Base-by-base conservation (phyloP, 352 stramenopile genomes). In the Pythium dissimile region DNA sequence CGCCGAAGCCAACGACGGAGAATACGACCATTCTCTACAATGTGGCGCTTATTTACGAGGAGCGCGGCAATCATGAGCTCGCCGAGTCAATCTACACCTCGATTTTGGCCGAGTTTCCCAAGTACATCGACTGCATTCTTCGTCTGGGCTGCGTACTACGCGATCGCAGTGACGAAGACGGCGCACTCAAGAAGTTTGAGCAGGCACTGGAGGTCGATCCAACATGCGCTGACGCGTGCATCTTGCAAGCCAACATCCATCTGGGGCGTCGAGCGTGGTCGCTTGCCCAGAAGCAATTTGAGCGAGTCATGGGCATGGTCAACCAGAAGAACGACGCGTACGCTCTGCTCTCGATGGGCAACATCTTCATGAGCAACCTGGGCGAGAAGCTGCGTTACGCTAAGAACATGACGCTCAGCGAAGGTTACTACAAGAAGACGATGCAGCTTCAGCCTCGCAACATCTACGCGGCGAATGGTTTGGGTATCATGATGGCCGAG, bases 321-420 rank as follows among this genome's bases (percentile, higher is more conserved):
- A 95, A 94, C 58, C 68, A 97, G 30, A 96, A 96, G 56, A 97
- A 98, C 51, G 94, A 98, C 67, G 87, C 94, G 23, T 99, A 99
- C 74, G 93, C 96, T 10, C 96, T 98, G 71, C 73, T 99, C 18
- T 97, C 91, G 21, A 91, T 99, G 75, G 96, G 95, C 42, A 99
- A 98, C 57, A 98, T 99, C 56, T 99, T 98, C 69, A 98, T 99
- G 85, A 97, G 89, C 67, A 99, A 98, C 69, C 75, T 98, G 8
- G 90, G 96, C 27, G 92, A 96, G 37, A 96, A 96, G 44, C 89
- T 95, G 44, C 90, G 95, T 7, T 98, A 98, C 79, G 91, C 86
- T 21, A 98, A 98, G 72, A 97, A 98, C 77, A 93, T 99, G 69
- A 87, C 90, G 52, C 87, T 95, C 38, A 91, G 79, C 45, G 92